phyloP scores from a whole-genome alignment of 108 stramenopile genomes.

The Cyclotella cryptica region DNA sequence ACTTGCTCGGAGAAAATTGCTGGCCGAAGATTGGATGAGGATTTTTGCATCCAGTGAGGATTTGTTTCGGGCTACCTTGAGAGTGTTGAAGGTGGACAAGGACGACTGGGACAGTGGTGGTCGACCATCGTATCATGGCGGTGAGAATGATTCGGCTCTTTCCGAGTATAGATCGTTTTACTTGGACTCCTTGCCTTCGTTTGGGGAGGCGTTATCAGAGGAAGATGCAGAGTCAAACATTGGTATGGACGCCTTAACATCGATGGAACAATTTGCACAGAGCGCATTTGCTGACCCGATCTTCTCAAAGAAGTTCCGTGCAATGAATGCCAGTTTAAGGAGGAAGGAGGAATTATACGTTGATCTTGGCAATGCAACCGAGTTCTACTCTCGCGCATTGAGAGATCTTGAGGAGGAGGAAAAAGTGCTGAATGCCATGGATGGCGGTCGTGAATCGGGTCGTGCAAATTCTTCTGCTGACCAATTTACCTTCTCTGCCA shows the following conservation, averaged over 20 bases:
- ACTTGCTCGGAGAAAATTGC: neutral
- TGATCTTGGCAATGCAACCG: neutral
- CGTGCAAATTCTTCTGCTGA: neutral
- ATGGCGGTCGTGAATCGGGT: neutral
- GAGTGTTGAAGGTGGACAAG: slow-evolving; percentile 48
- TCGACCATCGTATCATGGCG: neutral
- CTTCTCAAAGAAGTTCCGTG: slow-evolving; percentile 52
- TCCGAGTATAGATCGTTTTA: slow-evolving; percentile 62
- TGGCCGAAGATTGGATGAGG: slow-evolving; percentile 24
- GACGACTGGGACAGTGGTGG: neutral
- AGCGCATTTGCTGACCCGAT: slow-evolving; percentile 56
- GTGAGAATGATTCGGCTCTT: slow-evolving; percentile 30
- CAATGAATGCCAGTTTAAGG: slow-evolving; percentile 23
- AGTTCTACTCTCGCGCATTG: neutral
- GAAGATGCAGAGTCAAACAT: slow-evolving; percentile 21
- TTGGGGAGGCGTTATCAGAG: slow-evolving; percentile 27
- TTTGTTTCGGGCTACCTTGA: slow-evolving; percentile 56
- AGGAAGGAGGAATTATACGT: slow-evolving; percentile 11
- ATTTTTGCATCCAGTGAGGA: slow-evolving; percentile 30
- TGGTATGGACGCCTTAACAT: neutral
- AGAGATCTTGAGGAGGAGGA: slow-evolving; percentile 3
- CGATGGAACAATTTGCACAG: slow-evolving; percentile 38
- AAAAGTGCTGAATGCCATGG: neutral
- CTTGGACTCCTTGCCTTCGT: slow-evolving; percentile 58
- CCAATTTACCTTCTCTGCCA: neutral